Percentiles rank a stretch among this genome's conserved stretches.
Conservation (phyloP, 2,329 filamentous ascomycete genomes). For the Ophiocordyceps camponoti-rufipedis region DNA sequence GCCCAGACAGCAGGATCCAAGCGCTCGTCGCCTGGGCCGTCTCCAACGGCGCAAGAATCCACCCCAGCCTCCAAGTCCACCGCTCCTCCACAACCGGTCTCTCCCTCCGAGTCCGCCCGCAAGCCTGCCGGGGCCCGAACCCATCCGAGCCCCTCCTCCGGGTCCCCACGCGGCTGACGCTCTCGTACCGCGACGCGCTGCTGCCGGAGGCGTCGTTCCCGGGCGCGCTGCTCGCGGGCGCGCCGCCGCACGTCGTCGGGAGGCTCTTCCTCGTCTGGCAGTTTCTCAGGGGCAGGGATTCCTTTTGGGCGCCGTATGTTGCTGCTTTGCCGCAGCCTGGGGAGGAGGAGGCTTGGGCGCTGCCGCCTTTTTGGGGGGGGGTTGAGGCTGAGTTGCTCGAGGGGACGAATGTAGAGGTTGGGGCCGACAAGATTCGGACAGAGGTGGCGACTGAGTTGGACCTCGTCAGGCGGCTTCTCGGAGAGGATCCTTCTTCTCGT, state of each 20-base stretch:
- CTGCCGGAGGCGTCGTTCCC: slow-evolving; percentile 20
- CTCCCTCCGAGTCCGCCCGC: slow-evolving; percentile 31
- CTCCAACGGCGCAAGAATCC: slow-evolving; percentile 25
- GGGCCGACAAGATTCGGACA: slow-evolving; percentile 26
- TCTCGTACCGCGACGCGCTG: slow-evolving; percentile 41
- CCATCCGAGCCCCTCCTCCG: slow-evolving; percentile 27
- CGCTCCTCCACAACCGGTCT: slow-evolving; percentile 29
- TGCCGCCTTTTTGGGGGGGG: slow-evolving; percentile 45
- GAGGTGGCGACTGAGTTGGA: slow-evolving; percentile 28
- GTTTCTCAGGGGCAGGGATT: slow-evolving; percentile 35
- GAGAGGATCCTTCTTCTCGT: background rate
- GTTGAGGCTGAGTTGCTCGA: slow-evolving; percentile 39
- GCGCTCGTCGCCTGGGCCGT: slow-evolving; percentile 30
- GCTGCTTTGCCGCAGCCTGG: slow-evolving; percentile 43
- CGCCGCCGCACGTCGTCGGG: slow-evolving; percentile 40
- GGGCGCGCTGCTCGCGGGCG: slow-evolving; percentile 24
- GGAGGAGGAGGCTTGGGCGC: slow-evolving; percentile 27
- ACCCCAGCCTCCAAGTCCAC: slow-evolving; percentile 34
- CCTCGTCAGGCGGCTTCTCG: slow-evolving; percentile 20
- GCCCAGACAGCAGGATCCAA: slow-evolving; percentile 3
- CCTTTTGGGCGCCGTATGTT: slow-evolving; percentile 55
- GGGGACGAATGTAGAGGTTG: slow-evolving; percentile 33
- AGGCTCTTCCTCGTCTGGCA: slow-evolving; percentile 55
- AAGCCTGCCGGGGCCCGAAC: slow-evolving; percentile 9
- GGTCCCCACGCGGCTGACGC: slow-evolving; percentile 31